Evolutionary conservation across 2,329 filamentous ascomycete genomes (phyloP).

Genomic region (Venturia asperata): DNA sequence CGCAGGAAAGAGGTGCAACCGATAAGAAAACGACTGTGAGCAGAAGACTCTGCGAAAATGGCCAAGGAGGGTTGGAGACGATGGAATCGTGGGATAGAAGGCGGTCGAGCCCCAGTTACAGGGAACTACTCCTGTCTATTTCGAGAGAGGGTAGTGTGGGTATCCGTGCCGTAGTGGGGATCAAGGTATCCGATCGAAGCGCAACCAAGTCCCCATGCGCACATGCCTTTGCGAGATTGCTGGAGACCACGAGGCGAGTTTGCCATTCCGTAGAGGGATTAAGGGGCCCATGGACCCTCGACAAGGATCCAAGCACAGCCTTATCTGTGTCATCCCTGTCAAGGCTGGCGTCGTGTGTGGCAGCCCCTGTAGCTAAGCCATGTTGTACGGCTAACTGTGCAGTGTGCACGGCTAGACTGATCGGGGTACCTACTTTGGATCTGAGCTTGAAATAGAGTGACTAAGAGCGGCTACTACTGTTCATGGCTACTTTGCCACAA

Average conservation of each 20-base stretch:
- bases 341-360: conserved; percentile 8
- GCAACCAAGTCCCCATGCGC: conserved; percentile 2
- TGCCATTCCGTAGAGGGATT: not conserved
- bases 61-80: not conserved
- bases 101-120: not conserved
- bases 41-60: conserved; percentile 7
- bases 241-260: not conserved
- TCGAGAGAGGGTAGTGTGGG: conserved; percentile 6
- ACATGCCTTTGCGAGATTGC: conserved; percentile 6
- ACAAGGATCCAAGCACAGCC: not conserved
- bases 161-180: conserved; percentile 4
- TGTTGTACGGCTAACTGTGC: not conserved
- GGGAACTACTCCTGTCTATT: conserved; percentile 10
- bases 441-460: not conserved
- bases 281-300: not conserved
- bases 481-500: not conserved
- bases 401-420: not conserved
- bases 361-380: not conserved
- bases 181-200: not conserved
- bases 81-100: not conserved
- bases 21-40: not conserved
- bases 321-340: not conserved
- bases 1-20: not conserved
- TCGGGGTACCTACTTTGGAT: conserved; percentile 8
- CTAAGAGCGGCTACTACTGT: not conserved